Conservation (phyloP, 2,329 filamentous ascomycete genomes). For the Chalaropsis ovoidea region DNA sequence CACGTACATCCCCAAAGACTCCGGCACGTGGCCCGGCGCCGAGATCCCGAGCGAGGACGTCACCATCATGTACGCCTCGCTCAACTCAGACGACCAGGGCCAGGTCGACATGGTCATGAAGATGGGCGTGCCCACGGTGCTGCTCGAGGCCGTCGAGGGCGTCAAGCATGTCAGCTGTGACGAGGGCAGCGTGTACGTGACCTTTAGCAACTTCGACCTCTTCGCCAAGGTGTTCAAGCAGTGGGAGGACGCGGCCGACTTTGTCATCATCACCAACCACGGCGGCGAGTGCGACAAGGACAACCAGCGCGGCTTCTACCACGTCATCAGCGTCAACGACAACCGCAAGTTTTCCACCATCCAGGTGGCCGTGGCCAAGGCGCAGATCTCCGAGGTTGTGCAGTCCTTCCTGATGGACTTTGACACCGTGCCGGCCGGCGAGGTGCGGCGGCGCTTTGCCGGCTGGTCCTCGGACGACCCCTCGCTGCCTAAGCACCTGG, state of each 20-base stretch:
- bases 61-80: conserved; percentile 25
- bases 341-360: conserved; percentile 30
- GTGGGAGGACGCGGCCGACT: conserved; percentile 26
- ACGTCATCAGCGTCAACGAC: conserved; percentile 30
- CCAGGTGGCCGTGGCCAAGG: conserved; percentile 31
- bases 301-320: conserved; percentile 32
- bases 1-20: conserved; percentile 27
- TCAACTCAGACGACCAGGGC: conserved; percentile 25
- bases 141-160: conserved; percentile 27
- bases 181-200: conserved; percentile 26
- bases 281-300: conserved; percentile 35
- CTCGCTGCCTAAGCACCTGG: conserved; percentile 24
- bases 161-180: conserved; percentile 27
- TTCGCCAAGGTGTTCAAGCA: conserved; percentile 27
- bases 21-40: conserved; percentile 26
- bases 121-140: conserved; percentile 27
- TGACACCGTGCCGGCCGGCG: conserved; percentile 28
- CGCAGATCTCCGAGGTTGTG: conserved; percentile 31
- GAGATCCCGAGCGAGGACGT: conserved; percentile 9
- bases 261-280: conserved; percentile 38
- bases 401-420: conserved; percentile 28
- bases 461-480: conserved; percentile 29
- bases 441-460: conserved; percentile 29
- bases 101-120: conserved; percentile 28
- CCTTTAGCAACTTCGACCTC: conserved; percentile 25